Percentiles rank a stretch among this genome's conserved stretches.
These are phyloP conservation scores for Lycium barbarum DNA, from an alignment of 257 asterid genomes.

Conservation along the genomic window DNA sequence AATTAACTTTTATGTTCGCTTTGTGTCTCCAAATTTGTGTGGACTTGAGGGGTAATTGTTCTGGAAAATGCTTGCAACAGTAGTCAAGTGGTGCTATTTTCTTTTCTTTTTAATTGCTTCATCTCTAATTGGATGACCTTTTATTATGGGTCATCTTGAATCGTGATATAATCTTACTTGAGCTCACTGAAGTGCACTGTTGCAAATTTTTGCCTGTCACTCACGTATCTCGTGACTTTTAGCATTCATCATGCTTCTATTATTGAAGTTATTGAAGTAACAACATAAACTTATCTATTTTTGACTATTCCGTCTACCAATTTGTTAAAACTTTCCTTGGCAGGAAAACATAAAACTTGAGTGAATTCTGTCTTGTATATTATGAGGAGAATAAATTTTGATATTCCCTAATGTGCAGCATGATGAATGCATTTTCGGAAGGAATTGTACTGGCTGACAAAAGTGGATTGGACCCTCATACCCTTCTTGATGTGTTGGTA, in stretches of 20 bases:
- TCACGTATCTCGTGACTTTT: too few species aligned
- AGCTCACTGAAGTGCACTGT: too few species aligned
- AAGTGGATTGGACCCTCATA: conserved; percentile 83
- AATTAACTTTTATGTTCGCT: conserved; percentile 8
- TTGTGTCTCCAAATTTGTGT: neutral
- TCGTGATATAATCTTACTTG: too few species aligned
- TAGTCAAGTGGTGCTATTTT: too few species aligned
- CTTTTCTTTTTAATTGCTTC: too few species aligned
- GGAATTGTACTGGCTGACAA: conserved; percentile 86
- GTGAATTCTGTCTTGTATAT: neutral
- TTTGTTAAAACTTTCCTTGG: too few species aligned
- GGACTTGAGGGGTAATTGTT: too few species aligned
- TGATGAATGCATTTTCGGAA: conserved; percentile 98
- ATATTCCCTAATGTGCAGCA: conserved; percentile 55
- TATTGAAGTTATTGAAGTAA: too few species aligned
- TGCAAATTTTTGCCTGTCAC: too few species aligned
- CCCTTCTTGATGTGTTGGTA: conserved; percentile 92
- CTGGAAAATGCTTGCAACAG: too few species aligned
- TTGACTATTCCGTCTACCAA: neutral
- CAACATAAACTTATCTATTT: neutral
- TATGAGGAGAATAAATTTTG: neutral
- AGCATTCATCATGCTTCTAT: neutral
- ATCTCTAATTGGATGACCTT: too few species aligned
- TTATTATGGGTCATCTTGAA: too few species aligned
- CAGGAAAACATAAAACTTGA: neutral